These are phyloP conservation scores for Mytilinidion resinicola DNA, from an alignment of 495 filamentous ascomycete genomes.

Conservation along the genomic window DNA sequence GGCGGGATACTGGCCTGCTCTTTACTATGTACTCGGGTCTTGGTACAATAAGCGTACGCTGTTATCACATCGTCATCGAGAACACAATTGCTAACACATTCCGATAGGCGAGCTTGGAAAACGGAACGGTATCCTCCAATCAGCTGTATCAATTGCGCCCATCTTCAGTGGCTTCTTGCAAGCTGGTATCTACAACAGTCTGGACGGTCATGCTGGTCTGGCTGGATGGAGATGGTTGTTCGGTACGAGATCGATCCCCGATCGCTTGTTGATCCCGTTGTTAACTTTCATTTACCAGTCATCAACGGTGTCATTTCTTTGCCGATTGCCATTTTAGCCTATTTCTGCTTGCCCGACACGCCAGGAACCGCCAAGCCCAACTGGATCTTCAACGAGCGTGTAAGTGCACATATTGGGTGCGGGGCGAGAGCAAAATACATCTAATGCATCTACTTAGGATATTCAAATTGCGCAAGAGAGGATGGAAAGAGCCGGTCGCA, in stretches of 20 bases:
- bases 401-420: too few species aligned
- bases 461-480: too few species aligned
- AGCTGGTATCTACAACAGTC: slow-evolving; percentile 4
- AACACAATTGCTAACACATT: too few species aligned
- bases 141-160: background rate
- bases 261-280: background rate
- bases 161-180: slow-evolving; percentile 4
- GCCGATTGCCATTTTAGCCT: background rate
- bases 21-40: slow-evolving; percentile 2
- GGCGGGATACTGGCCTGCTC: background rate
- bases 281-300: background rate
- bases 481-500: too few species aligned
- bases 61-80: background rate
- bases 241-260: background rate
- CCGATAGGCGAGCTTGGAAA: slow-evolving; percentile 4
- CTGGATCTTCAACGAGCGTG: too few species aligned
- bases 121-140: slow-evolving; percentile 2
- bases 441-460: too few species aligned
- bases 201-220: background rate
- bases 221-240: slow-evolving; percentile 4
- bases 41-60: background rate
- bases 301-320: slow-evolving; percentile 6
- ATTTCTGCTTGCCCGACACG: background rate
- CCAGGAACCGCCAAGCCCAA: background rate
- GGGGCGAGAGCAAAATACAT: too few species aligned